Conservation (phyloP, 805 yeast species). For the Schwanniomyces vanrijiae region DNA sequence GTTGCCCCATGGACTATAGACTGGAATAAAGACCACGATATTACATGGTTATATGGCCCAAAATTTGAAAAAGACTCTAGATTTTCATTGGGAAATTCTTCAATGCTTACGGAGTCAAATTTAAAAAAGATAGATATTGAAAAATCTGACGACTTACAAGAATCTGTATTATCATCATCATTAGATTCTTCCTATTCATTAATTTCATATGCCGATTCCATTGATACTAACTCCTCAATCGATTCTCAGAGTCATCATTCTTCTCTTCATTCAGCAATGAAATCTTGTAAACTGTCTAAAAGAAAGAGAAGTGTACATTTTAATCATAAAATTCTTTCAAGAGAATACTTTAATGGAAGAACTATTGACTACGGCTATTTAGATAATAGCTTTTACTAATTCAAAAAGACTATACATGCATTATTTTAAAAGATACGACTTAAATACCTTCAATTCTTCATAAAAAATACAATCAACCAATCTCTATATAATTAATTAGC, state of each 20-base stretch:
- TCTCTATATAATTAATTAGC: background rate
- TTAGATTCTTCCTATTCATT: background rate
- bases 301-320: slow-evolving; percentile 38
- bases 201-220: slow-evolving; percentile 1
- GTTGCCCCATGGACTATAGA: slow-evolving; percentile 46
- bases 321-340: slow-evolving; percentile 39
- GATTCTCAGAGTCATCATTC: background rate
- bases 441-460: background rate
- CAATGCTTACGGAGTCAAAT: background rate
- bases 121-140: background rate
- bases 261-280: slow-evolving; percentile 3
- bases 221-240: background rate
- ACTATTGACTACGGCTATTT: slow-evolving; percentile 44
- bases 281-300: slow-evolving; percentile 1
- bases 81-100: background rate
- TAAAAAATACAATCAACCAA: background rate
- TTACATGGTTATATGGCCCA: slow-evolving; percentile 58
- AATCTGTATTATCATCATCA: background rate
- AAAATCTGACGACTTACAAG: background rate
- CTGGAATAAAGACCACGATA: slow-evolving; percentile 56
- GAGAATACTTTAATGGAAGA: slow-evolving; percentile 46
- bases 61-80: slow-evolving; percentile 15
- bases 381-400: slow-evolving; percentile 28
- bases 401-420: background rate
- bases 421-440: background rate